Base-by-base conservation (phyloP, 1,139 yeast genomes). In the Oligophagozyma castellii region DNA sequence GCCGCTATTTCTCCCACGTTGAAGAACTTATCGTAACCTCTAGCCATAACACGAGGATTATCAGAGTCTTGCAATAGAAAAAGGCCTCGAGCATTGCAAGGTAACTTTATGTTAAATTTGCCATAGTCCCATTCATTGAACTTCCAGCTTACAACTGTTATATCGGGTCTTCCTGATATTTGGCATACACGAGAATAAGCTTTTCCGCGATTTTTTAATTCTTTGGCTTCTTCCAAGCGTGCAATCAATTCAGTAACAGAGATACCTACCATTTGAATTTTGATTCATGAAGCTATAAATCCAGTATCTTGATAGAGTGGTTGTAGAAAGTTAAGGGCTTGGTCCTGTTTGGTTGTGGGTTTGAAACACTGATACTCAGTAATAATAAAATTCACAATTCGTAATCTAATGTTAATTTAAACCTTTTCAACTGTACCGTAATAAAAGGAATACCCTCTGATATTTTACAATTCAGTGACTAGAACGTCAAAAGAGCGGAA, bases 11-110 rank as follows among this genome's bases (percentile, higher is more conserved):
- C 98, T 34, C 63, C 69, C 7, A 83, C 61, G 46, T 79, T 86
- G 65, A 84, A 92, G 52, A 92, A 92, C 56, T 92, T 92, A 55
- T 92, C 92, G 50, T 92, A 92, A 0, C 99, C 98, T 41, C 99
- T 60, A 1, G 77, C 74, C 14, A 92, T 77, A 6, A 38, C 38
- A 7, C 8, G 10, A 6, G 53, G 53, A 10, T 42, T 32, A 1
- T 31, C 25, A 2, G 27, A 36, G 29, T 48, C 54, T 23, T 65
- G 62, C 12, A 59, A 35, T 0, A 93, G 80, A 47, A 89, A 89
- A 12, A 89, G 53, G 0, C 98, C 98, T 31, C 98, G 63, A 0
- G 96, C 94, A 34, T 73, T 59, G 4, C 71, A 64, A 0, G 95
- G 94, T 13, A 84, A 55, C 2, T 37, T 35, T 5, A 70, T 60